Evolutionary conservation across 352 stramenopile genomes (phyloP).

Genomic region (Phytopythium sindhum): DNA sequence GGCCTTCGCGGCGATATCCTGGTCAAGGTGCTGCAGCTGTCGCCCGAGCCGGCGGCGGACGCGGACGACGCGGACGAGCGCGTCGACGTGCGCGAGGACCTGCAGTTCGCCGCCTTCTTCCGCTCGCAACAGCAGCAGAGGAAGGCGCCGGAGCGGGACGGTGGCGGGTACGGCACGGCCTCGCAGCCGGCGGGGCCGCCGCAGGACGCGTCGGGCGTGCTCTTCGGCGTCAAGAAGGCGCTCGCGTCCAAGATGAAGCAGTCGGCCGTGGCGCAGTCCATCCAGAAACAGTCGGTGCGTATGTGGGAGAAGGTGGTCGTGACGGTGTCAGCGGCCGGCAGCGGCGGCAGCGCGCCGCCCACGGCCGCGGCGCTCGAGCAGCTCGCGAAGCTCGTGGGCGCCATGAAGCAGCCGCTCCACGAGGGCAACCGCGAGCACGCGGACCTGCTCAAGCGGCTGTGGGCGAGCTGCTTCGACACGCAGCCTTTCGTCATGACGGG

Average conservation of each 20-base stretch:
- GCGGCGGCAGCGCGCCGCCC: constrained; percentile 36
- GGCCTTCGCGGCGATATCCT: constrained; percentile 35
- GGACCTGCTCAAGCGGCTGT: constrained; percentile 65
- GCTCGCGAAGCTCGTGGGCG: constrained; percentile 59
- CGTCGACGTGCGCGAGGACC: constrained; percentile 67
- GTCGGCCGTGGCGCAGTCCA: constrained; percentile 53
- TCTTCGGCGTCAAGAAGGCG: constrained; percentile 76
- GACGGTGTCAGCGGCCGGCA: constrained; percentile 16
- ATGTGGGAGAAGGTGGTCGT: constrained; percentile 74
- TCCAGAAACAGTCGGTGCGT: constrained; percentile 72
- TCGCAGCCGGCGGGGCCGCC: constrained; percentile 14
- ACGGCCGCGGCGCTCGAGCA: constrained; percentile 59
- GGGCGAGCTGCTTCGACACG: constrained; percentile 63
- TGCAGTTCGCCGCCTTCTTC: constrained; percentile 66
- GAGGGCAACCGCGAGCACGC: constrained; percentile 64
- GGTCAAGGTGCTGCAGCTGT: constrained; percentile 79
- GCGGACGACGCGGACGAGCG: constrained; percentile 20
- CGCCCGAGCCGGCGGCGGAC: constrained; percentile 7
- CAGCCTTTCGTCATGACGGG: constrained; percentile 52
- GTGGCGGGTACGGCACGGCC: constrained; percentile 2
- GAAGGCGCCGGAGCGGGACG: neutral
- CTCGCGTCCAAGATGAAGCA: constrained; percentile 82
- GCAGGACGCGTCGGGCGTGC: constrained; percentile 56
- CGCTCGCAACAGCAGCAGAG: constrained; percentile 26
- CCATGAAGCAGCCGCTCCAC: constrained; percentile 59